Evolutionary conservation across 2,329 filamentous ascomycete species (phyloP), one percentile per base, ranked within the genome.

Genomic region (Calonectria montana): DNA sequence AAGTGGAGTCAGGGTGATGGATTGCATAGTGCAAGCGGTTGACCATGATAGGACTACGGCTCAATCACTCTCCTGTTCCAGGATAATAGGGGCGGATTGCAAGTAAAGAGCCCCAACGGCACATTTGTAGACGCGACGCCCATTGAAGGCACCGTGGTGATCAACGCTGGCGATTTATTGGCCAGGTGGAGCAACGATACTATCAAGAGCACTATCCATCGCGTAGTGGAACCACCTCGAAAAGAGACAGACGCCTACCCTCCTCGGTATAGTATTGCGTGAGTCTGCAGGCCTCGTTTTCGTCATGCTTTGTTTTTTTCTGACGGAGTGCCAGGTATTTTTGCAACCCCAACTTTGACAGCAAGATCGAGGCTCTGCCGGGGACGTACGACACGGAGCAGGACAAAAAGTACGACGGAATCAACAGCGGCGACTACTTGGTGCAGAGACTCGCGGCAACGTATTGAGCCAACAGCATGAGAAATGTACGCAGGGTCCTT

Each of bases 171-270:
- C 1, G 96, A 98, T 81, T 82, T 98, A 76, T 86, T 98, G 62
- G 93, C 94, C 1, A 88, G 95, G 65, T 98, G 95, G 96, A 94
- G 93, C 74, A 98, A 98, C 80, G 94, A 97, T 79, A 93, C 90
- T 5, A 97, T 98, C 84, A 95, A 94, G 85, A 96, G 94, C 80
- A 98, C 96, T 4, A 91, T 95, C 72, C 96, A 98, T 83, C 91
- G 95, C 13, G 96, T 98, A 1, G 94, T 98, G 6, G 94, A 98
- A 84, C 96, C 96, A 2, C 94, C 94, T 1, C 85, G 87, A 18
- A 88, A 87, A 4, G 86, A 85, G 3, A 85, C 84, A 9, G 88
- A 87, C 18, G 84, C 86, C 45, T 93, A 97, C 82, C 94, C 95
- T 1, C 88, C 94, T 0, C 88, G 94, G 45, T 98, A 98, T 80